A percentile compares a stretch with the other conserved stretches of the same genome.
phyloP scores from a whole-genome alignment of 371 early-diverging fungal species.

The Mortierella sp. region DNA sequence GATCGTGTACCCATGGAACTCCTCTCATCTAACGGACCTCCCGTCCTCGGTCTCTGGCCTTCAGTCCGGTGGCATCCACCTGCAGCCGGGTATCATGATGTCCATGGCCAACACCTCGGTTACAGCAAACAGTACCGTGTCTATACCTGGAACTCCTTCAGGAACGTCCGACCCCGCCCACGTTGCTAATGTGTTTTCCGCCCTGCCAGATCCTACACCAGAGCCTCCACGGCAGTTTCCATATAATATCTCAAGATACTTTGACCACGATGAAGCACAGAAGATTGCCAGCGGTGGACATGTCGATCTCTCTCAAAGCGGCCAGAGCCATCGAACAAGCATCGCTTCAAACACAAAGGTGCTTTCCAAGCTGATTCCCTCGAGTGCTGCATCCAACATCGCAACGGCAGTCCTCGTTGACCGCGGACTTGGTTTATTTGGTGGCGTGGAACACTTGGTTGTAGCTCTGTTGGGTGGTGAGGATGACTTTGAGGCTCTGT shows the following conservation, averaged over 20 bases:
- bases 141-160: conserved; percentile 4
- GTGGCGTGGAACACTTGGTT: conserved; percentile 43
- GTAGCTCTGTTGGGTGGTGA: conserved; percentile 33
- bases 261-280: conserved; percentile 46
- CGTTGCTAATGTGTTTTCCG: not conserved
- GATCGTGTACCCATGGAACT: conserved; percentile 52
- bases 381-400: conserved; percentile 26
- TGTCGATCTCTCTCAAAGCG: conserved; percentile 24
- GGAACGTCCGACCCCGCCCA: not conserved
- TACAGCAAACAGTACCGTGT: conserved; percentile 1
- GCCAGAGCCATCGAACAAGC: conserved; percentile 33
- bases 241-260: conserved; percentile 26
- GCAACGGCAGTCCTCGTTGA: conserved; percentile 41
- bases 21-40: conserved; percentile 32
- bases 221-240: conserved; percentile 29
- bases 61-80: conserved; percentile 6
- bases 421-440: conserved; percentile 36
- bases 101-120: conserved; percentile 13
- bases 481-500: conserved; percentile 42
- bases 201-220: not conserved
- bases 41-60: not conserved
- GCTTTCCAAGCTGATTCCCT: conserved; percentile 33
- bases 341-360: conserved; percentile 51
- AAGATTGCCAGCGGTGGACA: conserved; percentile 44
- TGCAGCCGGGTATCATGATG: conserved; percentile 13